A percentile compares a stretch with the other conserved stretches of the same genome.
Conservation (phyloP, 768 basidiomycete species). For the Cubamyces sp. region DNA sequence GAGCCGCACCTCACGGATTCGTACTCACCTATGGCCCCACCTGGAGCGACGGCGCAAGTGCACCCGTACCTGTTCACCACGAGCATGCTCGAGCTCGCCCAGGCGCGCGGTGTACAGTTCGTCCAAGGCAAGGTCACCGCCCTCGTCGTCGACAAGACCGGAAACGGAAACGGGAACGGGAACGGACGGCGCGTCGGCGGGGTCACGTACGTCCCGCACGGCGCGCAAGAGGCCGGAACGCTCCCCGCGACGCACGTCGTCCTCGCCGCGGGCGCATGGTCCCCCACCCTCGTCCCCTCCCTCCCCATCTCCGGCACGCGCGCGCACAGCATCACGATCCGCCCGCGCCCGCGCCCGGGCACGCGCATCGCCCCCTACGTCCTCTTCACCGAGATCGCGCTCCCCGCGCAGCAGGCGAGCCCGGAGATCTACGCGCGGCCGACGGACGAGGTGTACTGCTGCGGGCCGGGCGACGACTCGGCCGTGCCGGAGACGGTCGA, state of each 20-base stretch:
- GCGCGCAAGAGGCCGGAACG: slow-evolving; percentile 34
- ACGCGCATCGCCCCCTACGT: slow-evolving; percentile 70
- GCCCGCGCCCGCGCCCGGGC: slow-evolving; percentile 47
- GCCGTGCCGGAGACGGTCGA: slow-evolving; percentile 73
- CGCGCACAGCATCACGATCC: slow-evolving; percentile 75
- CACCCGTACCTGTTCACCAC: slow-evolving; percentile 77
- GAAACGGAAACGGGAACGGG: slow-evolving; percentile 35
- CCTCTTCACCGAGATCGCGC: slow-evolving; percentile 77
- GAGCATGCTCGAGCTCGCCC: slow-evolving; percentile 69
- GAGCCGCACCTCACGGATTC: slow-evolving; percentile 57
- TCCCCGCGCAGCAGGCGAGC: slow-evolving; percentile 41
- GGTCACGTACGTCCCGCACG: slow-evolving; percentile 43
- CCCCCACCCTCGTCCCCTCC: slow-evolving; percentile 56
- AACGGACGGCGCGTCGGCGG: slow-evolving; percentile 44
- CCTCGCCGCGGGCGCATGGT: slow-evolving; percentile 89
- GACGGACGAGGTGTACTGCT: slow-evolving; percentile 72
- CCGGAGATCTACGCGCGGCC: slow-evolving; percentile 80
- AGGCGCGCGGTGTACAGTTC: slow-evolving; percentile 53
- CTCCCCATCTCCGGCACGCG: slow-evolving; percentile 67
- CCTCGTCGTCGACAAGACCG: slow-evolving; percentile 43
- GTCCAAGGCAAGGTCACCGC: slow-evolving; percentile 50
- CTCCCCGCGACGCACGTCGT: slow-evolving; percentile 71
- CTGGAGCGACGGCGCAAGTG: slow-evolving; percentile 72
- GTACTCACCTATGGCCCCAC: slow-evolving; percentile 62
- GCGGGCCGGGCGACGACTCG: slow-evolving; percentile 77